A percentile compares a stretch with the other conserved stretches of the same genome.
phyloP scores from a whole-genome alignment of 2,329 filamentous ascomycete species.

The Trichoderma arundinaceum region DNA sequence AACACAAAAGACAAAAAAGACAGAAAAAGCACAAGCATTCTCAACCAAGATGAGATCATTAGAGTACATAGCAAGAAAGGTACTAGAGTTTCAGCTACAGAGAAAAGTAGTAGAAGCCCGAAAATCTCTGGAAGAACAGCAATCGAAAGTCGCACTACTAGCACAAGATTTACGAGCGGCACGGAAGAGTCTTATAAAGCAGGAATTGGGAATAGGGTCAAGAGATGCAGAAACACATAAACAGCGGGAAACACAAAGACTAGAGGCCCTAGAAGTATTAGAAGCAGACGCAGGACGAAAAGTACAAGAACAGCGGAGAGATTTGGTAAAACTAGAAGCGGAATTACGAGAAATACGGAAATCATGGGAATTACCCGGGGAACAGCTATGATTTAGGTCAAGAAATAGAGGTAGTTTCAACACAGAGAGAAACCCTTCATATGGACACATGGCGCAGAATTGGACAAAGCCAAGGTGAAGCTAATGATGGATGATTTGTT shows the following conservation, averaged over 20 bases:
- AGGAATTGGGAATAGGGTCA: no score
- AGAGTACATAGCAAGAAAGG: neutral
- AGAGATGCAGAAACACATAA: no score
- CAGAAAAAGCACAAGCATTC: neutral
- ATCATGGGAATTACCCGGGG: neutral
- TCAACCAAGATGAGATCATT: neutral
- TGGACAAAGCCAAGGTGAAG: no score
- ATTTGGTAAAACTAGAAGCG: neutral
- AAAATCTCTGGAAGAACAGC: neutral
- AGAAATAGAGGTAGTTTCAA: neutral
- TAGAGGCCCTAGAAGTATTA: no score
- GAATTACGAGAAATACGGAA: neutral
- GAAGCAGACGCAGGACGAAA: neutral
- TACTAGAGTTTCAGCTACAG: neutral
- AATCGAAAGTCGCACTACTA: neutral
- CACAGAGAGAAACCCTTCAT: no score
- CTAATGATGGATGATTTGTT: no score
- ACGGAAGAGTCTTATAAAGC: no score
- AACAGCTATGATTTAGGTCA: no score
- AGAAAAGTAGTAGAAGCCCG: neutral
- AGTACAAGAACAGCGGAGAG: neutral
- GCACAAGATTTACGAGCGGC: no score
- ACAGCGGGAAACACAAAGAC: no score
- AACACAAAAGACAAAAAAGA: neutral
- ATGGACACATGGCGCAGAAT: no score